Conservation (phyloP, 2,329 filamentous ascomycete species). For the Podosphaera aphanis region DNA sequence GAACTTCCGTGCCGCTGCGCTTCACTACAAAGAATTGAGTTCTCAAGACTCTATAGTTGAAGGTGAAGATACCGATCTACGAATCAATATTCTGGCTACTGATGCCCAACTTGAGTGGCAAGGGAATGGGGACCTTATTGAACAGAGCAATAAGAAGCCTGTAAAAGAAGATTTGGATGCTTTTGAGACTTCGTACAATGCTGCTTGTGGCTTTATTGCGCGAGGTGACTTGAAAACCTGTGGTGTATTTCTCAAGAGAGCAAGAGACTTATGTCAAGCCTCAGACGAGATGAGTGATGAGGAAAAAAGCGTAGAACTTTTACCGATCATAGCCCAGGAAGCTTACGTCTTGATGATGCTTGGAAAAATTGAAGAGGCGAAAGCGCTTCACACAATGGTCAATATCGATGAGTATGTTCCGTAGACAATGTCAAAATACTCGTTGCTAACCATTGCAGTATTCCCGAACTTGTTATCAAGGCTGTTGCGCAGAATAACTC, state of each 20-base stretch:
- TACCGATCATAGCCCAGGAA: conserved; percentile 56
- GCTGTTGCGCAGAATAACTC: conserved; percentile 44
- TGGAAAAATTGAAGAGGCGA: conserved; percentile 42
- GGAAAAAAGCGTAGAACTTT: conserved; percentile 50
- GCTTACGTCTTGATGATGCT: conserved; percentile 45
- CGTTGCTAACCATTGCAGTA: conserved; percentile 22
- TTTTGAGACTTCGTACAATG: conserved; percentile 67
- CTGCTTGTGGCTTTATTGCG: conserved; percentile 49
- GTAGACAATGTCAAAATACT: conserved; percentile 1
- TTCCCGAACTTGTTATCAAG: conserved; percentile 42
- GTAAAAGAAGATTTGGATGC: conserved; percentile 41
- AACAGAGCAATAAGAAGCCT: conserved; percentile 23
- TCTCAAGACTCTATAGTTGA: conserved; percentile 21
- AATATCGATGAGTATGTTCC: conserved; percentile 34
- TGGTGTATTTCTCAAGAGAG: conserved; percentile 42
- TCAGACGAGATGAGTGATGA: conserved; percentile 50
- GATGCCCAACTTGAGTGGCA: conserved; percentile 53
- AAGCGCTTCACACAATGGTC: conserved; percentile 36
- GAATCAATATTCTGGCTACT: conserved; percentile 51
- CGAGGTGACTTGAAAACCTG: conserved; percentile 41
- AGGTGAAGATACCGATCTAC: conserved; percentile 49
- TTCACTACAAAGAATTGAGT: conserved; percentile 37
- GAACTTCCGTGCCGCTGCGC: conserved; percentile 41
- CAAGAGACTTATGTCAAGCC: conserved; percentile 46
- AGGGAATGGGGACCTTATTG: conserved; percentile 19